Evolutionary conservation across 2,329 filamentous ascomycete species (phyloP).

Genomic region (Aspergillus novofumigatus): DNA sequence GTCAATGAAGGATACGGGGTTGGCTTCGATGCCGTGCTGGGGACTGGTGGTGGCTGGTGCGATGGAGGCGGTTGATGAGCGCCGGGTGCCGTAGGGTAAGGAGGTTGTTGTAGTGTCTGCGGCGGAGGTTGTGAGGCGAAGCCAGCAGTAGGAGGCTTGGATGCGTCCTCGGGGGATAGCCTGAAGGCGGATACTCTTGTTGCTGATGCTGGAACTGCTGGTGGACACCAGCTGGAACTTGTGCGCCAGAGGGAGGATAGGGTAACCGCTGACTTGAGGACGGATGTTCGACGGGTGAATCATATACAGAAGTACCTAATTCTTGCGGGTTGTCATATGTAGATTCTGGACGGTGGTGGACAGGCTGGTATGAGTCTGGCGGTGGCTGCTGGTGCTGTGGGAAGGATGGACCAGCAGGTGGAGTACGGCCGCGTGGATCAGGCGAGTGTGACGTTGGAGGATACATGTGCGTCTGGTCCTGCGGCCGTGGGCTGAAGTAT

Average conservation of each 20-base stretch:
- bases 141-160: conserved; percentile 16
- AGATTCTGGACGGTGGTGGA: conserved; percentile 58
- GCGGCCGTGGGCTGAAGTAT: conserved; percentile 59
- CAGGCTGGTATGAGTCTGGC: conserved; percentile 40
- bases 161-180: conserved; percentile 36
- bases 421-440: conserved; percentile 34
- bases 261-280: conserved; percentile 27
- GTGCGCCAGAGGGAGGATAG: conserved; percentile 27
- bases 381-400: conserved; percentile 50
- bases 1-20: conserved; percentile 33
- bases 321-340: conserved; percentile 72
- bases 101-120: conserved; percentile 23
- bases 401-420: conserved; percentile 31
- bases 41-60: conserved; percentile 34
- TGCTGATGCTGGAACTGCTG: conserved; percentile 32
- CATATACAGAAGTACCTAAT: conserved; percentile 71
- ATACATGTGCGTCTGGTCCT: conserved; percentile 46
- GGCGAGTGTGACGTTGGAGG: conserved; percentile 39
- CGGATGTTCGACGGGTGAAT: conserved; percentile 59
- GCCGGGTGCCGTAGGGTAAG: conserved; percentile 28
- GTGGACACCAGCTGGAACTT: conserved; percentile 22
- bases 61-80: conserved; percentile 29
- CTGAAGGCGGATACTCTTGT: conserved; percentile 38
- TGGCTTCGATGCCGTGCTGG: conserved; percentile 26
- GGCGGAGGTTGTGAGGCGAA: conserved; percentile 9